Evolutionary conservation across 2,329 filamentous ascomycete species (phyloP), one percentile per base, ranked within the genome.

Genomic region (Aspergillus hortae): DNA sequence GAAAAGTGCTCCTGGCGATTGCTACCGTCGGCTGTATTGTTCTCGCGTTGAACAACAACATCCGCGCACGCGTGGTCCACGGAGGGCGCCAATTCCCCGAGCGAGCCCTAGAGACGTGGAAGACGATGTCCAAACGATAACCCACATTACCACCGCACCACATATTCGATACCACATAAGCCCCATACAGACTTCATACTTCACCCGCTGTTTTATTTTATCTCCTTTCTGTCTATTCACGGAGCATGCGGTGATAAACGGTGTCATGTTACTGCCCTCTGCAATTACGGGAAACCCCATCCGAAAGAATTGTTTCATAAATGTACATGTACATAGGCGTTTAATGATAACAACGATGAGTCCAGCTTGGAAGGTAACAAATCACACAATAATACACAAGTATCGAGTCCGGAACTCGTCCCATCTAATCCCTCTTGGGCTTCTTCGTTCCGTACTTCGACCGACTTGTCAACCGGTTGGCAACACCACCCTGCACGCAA

Each of bases 401-500:
- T 7, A 38, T 17, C 40, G 40, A 17, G 19, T 23, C 7, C 3
- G 38, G 23, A 42, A 42, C 17, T 10, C 17, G 2, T 42, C 6
- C 12, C 15, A 10, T n/a, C 44, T 52, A 79, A 19, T 86, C 85
- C 71, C 85, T 85, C 86, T 97, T 97, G 0, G 94, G 92, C 79
- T 96, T 97, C 86, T 99, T 99, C 46, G 94, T 95, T 55, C 94
- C 94, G 69, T 96, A 99, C 76, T 99, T 99, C 67, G 91, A 96
- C 66, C 94, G 82, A 72, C 89, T 90, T 19, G 86, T 89, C 66
- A 88, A 82, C 62, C 94, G 82, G 71, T 85, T 94, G 19, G 85
- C 86, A 59, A 99, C 94, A 79, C 94, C 94, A 67, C 90, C 90
- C 92, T 96, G 58, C 11, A 38, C 35, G 15, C 11, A 35, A 35